Evolutionary conservation across 2,329 filamentous ascomycete species (phyloP).

Genomic region (Hypomyces rosellus): DNA sequence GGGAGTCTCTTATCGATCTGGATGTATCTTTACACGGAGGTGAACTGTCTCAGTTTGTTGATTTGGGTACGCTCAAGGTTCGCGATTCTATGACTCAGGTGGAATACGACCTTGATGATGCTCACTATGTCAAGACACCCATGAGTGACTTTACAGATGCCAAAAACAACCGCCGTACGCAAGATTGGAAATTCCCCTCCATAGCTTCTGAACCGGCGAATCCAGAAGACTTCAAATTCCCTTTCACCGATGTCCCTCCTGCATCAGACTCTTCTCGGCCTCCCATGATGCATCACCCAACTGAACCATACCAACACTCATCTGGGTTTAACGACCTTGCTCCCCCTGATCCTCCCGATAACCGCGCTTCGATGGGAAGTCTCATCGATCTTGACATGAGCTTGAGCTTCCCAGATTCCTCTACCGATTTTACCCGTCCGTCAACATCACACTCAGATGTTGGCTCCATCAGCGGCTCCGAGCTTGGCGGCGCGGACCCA

Average conservation of each 20-base stretch:
- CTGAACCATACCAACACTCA: constrained; percentile 42
- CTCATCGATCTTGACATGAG: constrained; percentile 52
- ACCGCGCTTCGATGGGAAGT: constrained; percentile 38
- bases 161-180: constrained; percentile 44
- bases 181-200: constrained; percentile 54
- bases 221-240: constrained; percentile 40
- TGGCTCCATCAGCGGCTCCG: constrained; percentile 49
- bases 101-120: constrained; percentile 44
- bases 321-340: constrained; percentile 37
- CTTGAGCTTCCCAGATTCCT: constrained; percentile 43
- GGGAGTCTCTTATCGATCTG: constrained; percentile 59
- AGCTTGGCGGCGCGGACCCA: constrained; percentile 48
- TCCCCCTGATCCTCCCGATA: constrained; percentile 26
- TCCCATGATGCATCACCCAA: constrained; percentile 42
- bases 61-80: constrained; percentile 55
- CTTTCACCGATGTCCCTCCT: constrained; percentile 32
- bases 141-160: constrained; percentile 53
- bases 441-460: constrained; percentile 56
- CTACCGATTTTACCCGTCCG: constrained; percentile 45
- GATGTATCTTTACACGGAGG: constrained; percentile 53
- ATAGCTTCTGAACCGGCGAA: constrained; percentile 48
- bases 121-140: constrained; percentile 41
- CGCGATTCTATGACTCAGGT: constrained; percentile 39
- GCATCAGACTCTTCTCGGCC: constrained; percentile 33
- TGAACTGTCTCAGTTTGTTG: constrained; percentile 51